Conservation (phyloP, 1,284 basidiomycete species). For the Phlebopus sp. region DNA sequence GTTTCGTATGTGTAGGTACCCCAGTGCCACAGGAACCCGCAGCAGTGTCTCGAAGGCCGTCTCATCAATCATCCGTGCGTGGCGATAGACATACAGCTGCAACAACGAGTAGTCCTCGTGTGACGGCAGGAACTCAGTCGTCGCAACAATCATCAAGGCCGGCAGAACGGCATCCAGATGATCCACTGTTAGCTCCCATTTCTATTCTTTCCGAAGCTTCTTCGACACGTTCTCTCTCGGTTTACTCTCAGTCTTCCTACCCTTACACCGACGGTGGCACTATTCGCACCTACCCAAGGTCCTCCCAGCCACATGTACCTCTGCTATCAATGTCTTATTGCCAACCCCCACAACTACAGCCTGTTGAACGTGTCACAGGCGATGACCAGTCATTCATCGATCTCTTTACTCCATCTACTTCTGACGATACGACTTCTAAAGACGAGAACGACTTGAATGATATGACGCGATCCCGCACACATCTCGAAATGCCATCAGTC, state of each 20-base stretch:
- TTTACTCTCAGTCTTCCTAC: constrained; percentile 35
- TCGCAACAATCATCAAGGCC: constrained; percentile 15
- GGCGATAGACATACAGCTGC: constrained; percentile 26
- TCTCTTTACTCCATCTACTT: constrained; percentile 40
- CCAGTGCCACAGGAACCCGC: constrained; percentile 15
- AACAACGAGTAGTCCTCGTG: constrained; percentile 11
- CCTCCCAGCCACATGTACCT: constrained; percentile 32
- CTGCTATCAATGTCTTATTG: constrained; percentile 28
- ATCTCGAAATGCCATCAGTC: constrained; percentile 17
- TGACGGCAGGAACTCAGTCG: constrained; percentile 9
- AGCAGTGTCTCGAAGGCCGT: constrained; percentile 4
- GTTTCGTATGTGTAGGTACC: constrained; percentile 13
- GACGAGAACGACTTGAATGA: constrained; percentile 7
- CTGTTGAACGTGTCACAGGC: constrained; percentile 8
- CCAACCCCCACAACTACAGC: constrained; percentile 13
- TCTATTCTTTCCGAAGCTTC: constrained; percentile 7
- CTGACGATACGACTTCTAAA: constrained; percentile 26
- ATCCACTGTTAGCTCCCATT: no score
- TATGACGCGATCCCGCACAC: constrained; percentile 5
- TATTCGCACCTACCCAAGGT: constrained; percentile 42
- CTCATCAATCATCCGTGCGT: constrained; percentile 13
- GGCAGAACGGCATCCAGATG: constrained; percentile 3
- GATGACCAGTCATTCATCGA: constrained; percentile 56
- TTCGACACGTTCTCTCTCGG: constrained; percentile 18
- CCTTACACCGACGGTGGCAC: constrained; percentile 42